phyloP scores from a whole-genome alignment of 768 basidiomycete species.

The Pulveroboletus sp. region DNA sequence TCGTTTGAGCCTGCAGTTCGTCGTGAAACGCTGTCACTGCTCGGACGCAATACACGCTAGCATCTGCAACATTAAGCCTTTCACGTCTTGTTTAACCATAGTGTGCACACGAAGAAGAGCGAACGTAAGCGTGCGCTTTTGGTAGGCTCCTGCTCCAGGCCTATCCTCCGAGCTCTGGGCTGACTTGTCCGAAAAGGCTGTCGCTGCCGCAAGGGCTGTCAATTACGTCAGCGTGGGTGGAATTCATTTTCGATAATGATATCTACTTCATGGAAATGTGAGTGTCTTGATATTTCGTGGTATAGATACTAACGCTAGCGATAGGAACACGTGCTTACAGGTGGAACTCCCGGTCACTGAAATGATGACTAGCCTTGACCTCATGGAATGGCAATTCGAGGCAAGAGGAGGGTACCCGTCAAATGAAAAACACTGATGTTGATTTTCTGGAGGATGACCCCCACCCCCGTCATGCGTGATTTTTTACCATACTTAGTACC shows the following conservation, averaged over 20 bases:
- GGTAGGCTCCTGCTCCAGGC: constrained; percentile 86
- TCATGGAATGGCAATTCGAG: constrained; percentile 94
- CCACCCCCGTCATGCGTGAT: too few relatives aligned
- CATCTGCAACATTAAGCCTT: too few relatives aligned
- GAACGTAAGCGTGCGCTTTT: neutral
- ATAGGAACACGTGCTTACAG: constrained; percentile 80
- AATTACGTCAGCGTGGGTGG: constrained; percentile 92
- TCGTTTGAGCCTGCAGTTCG: too few relatives aligned
- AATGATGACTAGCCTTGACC: constrained; percentile 90
- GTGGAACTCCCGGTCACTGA: constrained; percentile 93
- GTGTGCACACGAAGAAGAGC: too few relatives aligned
- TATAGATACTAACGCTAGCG: neutral
- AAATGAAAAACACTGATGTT: neutral
- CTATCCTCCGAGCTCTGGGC: constrained; percentile 72
- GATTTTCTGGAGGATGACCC: too few relatives aligned
- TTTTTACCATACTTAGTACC: too few relatives aligned
- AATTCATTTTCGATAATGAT: constrained; percentile 95
- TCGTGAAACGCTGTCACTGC: too few relatives aligned
- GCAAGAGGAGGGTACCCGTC: too few relatives aligned
- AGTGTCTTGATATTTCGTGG: constrained; percentile 18
- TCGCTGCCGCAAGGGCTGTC: constrained; percentile 90
- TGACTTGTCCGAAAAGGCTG: constrained; percentile 80
- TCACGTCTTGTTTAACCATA: too few relatives aligned
- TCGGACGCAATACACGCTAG: too few relatives aligned
- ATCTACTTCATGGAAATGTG: constrained; percentile 98